These are phyloP conservation scores for Arachis stenosperma DNA, from an alignment of 306 rosid species.

Conservation along the genomic window DNA sequence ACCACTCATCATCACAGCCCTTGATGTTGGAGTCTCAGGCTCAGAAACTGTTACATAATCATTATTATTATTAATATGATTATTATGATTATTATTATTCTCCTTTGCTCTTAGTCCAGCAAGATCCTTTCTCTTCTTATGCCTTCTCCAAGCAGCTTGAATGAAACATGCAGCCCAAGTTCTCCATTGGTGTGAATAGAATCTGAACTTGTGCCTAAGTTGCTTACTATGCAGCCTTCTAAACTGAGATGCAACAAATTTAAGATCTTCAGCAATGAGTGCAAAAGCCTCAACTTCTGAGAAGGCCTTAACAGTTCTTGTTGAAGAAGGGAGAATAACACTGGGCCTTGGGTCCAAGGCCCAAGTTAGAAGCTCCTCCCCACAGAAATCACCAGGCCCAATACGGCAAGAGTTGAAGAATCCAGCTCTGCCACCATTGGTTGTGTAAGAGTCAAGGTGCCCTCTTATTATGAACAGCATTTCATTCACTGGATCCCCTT, in stretches of 20 bases:
- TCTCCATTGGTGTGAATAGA: conserved; percentile 92
- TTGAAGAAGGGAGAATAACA: conserved; percentile 76
- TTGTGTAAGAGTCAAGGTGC: conserved; percentile 90
- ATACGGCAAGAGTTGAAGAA: conserved; percentile 85
- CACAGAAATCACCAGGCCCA: conserved; percentile 92
- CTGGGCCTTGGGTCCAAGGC: conserved; percentile 85
- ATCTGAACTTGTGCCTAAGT: conserved; percentile 79
- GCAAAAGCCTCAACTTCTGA: conserved; percentile 97
- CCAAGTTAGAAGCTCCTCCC: conserved; percentile 93
- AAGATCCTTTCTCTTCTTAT: conserved; percentile 60
- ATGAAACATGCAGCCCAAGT: conserved; percentile 87
- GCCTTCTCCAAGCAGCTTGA: conserved; percentile 85
- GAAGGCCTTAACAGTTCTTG: conserved; percentile 79
- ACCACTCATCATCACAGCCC: conserved; percentile 32
- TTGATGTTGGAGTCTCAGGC: conserved; percentile 38
- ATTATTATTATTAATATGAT: too few species aligned
- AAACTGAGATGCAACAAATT: conserved; percentile 85
- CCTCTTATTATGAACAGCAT: conserved; percentile 94
- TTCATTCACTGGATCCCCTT: conserved; percentile 90
- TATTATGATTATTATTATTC: not conserved
- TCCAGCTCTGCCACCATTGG: conserved; percentile 89
- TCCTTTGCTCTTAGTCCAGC: conserved; percentile 60
- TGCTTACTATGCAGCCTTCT: conserved; percentile 83
- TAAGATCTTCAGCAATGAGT: conserved; percentile 83
- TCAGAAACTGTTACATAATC: conserved; percentile 10